Evolutionary conservation across 768 basidiomycete genomes (phyloP).

Genomic region (Suillus decipiens): DNA sequence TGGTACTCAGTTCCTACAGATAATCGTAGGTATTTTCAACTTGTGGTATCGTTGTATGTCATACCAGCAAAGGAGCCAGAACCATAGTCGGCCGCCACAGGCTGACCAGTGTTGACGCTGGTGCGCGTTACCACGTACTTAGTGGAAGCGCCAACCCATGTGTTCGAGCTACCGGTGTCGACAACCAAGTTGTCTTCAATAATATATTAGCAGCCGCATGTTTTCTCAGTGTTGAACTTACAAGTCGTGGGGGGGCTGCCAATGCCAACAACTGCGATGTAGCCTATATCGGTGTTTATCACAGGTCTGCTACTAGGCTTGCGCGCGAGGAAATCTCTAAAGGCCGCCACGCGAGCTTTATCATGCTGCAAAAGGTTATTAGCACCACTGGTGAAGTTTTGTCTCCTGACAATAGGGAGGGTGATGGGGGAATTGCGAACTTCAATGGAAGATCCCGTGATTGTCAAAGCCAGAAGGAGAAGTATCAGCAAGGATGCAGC

Average conservation of each 20-base stretch:
- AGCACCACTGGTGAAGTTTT: conserved; percentile 49
- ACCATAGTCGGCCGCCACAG: conserved; percentile 58
- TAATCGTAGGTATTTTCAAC: conserved; percentile 4
- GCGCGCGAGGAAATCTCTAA: neutral
- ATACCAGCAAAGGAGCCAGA: conserved; percentile 59
- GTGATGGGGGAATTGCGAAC: conserved; percentile 43
- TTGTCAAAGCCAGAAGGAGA: conserved; percentile 47
- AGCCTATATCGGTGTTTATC: conserved; percentile 39
- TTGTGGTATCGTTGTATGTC: conserved; percentile 3
- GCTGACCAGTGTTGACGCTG: conserved; percentile 44
- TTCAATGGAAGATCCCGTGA: conserved; percentile 44
- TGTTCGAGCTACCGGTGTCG: conserved; percentile 68
- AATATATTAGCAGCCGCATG: conserved; percentile 2
- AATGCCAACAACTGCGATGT: conserved; percentile 44
- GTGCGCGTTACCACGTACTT: conserved; percentile 52
- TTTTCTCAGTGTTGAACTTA: conserved; percentile 24
- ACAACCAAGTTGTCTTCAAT: conserved; percentile 52
- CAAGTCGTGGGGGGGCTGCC: conserved; percentile 57
- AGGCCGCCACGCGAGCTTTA: conserved; percentile 43
- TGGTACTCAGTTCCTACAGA: conserved; percentile 42
- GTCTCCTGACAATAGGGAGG: conserved; percentile 50
- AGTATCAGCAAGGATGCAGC: conserved; percentile 43
- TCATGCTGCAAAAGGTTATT: conserved; percentile 53
- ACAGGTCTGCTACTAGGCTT: conserved; percentile 35
- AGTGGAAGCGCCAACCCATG: conserved; percentile 63